phyloP scores from a whole-genome alignment of 805 yeast species.

The Myxozyma melibiosi region DNA sequence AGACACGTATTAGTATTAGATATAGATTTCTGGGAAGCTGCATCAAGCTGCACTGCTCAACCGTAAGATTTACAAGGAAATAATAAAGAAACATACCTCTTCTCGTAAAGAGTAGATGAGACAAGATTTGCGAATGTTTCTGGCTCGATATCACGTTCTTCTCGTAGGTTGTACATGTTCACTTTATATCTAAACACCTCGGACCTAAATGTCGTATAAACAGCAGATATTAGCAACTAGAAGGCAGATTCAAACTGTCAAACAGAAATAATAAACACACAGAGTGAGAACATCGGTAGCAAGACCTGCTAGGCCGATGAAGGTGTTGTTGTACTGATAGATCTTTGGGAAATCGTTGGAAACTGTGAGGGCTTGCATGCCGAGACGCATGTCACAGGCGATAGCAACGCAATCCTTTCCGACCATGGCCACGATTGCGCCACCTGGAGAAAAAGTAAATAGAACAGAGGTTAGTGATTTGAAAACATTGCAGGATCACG shows the following conservation, averaged over 20 bases:
- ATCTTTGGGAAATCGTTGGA: constrained; percentile 92
- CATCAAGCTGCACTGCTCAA: no score
- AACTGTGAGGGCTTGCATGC: constrained; percentile 89
- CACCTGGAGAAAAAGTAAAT: constrained; percentile 52
- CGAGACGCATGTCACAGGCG: constrained; percentile 92
- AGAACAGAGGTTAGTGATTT: neutral
- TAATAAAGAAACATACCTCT: constrained; percentile 63
- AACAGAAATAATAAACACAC: constrained; percentile 27
- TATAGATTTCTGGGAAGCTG: no score
- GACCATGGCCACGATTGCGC: constrained; percentile 97
- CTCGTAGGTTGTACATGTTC: constrained; percentile 85
- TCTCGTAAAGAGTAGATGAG: constrained; percentile 84
- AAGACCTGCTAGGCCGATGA: constrained; percentile 89
- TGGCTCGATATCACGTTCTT: constrained; percentile 91
- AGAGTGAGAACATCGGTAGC: constrained; percentile 93
- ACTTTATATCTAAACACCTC: constrained; percentile 83
- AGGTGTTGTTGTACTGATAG: constrained; percentile 73
- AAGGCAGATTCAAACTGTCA: no score
- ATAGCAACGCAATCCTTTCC: constrained; percentile 99
- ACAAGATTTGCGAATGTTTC: constrained; percentile 90
- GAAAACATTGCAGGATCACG: neutral
- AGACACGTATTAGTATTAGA: neutral
- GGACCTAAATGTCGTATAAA: constrained; percentile 38
- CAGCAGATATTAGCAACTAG: neutral
- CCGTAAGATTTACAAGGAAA: neutral